Evolutionary conservation across 2,329 filamentous ascomycete species (phyloP).

Genomic region (Fusarium succisae): DNA sequence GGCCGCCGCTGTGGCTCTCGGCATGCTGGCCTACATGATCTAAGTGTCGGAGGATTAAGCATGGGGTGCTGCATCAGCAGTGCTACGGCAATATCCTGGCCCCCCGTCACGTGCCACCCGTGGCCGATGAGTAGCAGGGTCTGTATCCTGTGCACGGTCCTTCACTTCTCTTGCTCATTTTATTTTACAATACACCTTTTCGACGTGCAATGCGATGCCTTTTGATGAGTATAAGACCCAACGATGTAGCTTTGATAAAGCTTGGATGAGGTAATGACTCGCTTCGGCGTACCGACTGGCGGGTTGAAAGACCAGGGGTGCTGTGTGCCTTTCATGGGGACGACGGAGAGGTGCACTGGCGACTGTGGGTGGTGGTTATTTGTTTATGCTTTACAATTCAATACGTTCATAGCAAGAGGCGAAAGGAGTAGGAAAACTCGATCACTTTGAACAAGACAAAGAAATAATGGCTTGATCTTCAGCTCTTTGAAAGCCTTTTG

Average conservation of each 20-base stretch:
- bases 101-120: slow-evolving; percentile 26
- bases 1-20: slow-evolving; percentile 59
- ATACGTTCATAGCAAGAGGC: slow-evolving; percentile 48
- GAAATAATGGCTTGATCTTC: slow-evolving; percentile 21
- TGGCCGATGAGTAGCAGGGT: slow-evolving; percentile 15
- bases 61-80: slow-evolving; percentile 24
- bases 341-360: slow-evolving; percentile 26
- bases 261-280: slow-evolving; percentile 33
- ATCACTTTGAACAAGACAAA: slow-evolving; percentile 40
- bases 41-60: slow-evolving; percentile 45
- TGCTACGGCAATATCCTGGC: slow-evolving; percentile 32
- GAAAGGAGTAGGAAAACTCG: slow-evolving; percentile 48
- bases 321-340: not conserved
- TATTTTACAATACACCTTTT: slow-evolving; percentile 46
- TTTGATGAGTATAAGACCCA: slow-evolving; percentile 41
- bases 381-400: slow-evolving; percentile 42
- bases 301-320: slow-evolving; percentile 28
- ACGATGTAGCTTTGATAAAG: slow-evolving; percentile 31
- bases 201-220: slow-evolving; percentile 42
- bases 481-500: not conserved
- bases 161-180: slow-evolving; percentile 49
- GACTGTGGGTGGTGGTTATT: slow-evolving; percentile 33
- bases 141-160: slow-evolving; percentile 8
- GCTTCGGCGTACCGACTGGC: slow-evolving; percentile 32
- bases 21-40: slow-evolving; percentile 62